Evolutionary conservation across 2,329 filamentous ascomycete genomes (phyloP).

Genomic region (Stromatinia cepivora): DNA sequence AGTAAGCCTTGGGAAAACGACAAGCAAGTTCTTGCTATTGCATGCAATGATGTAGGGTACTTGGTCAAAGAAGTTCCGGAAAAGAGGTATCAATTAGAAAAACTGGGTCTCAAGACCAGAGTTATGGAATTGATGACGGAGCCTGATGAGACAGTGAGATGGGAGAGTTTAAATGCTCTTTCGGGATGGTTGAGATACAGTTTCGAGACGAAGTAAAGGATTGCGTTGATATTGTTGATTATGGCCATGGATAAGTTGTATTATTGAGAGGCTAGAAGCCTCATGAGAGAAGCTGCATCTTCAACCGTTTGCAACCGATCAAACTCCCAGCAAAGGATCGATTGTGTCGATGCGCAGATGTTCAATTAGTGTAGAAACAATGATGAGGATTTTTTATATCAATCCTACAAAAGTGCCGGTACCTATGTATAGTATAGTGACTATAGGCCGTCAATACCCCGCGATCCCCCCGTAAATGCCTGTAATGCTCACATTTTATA

Average conservation of each 20-base stretch:
- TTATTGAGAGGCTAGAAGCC: conserved; percentile 22
- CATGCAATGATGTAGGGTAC: conserved; percentile 70
- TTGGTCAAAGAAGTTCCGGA: conserved; percentile 72
- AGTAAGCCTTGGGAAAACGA: conserved; percentile 67
- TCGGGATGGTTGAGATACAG: conserved; percentile 75
- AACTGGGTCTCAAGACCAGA: conserved; percentile 64
- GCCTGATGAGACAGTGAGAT: conserved; percentile 67
- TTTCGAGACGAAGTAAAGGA: conserved; percentile 50
- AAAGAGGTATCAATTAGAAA: conserved; percentile 64
- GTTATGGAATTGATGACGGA: conserved; percentile 75
- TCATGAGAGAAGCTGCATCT: conserved; percentile 15
- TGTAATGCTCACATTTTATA: not conserved
- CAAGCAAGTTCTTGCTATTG: conserved; percentile 72
- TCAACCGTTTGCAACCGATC: not conserved
- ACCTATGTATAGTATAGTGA: not conserved
- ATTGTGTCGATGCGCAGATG: conserved; percentile 25
- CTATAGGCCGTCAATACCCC: not conserved
- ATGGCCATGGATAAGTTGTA: conserved; percentile 18
- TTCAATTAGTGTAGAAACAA: conserved; percentile 33
- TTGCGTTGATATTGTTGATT: conserved; percentile 26
- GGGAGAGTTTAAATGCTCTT: conserved; percentile 72
- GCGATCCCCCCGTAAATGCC: not conserved
- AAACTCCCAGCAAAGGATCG: conserved; percentile 9
- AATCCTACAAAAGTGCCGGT: not conserved
- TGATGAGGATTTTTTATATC: conserved; percentile 8